Evolutionary conservation across 345 rosid genomes (phyloP).

Genomic region (Limnanthes douglasii): DNA sequence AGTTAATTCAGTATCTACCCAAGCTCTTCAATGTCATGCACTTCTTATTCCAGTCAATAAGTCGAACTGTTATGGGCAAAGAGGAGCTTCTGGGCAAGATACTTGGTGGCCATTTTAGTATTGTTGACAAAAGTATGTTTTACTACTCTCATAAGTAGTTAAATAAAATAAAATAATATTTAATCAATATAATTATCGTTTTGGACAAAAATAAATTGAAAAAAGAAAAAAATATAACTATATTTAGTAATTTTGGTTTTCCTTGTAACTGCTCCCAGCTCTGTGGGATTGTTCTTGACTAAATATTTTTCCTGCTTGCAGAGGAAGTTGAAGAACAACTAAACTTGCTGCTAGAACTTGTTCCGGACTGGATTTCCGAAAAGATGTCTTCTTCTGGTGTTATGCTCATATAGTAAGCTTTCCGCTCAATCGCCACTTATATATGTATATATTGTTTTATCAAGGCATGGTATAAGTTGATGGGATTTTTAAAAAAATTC

Average conservation of each 20-base stretch:
- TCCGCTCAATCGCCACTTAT: background rate
- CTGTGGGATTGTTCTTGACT: too few species aligned
- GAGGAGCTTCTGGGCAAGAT: slow-evolving; percentile 60
- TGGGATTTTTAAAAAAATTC: slow-evolving; percentile 9
- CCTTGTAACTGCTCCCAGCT: too few species aligned
- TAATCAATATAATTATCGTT: too few species aligned
- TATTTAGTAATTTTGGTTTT: too few species aligned
- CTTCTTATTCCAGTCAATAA: slow-evolving; percentile 45
- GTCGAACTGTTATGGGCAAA: slow-evolving; percentile 46
- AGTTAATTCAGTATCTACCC: slow-evolving; percentile 41
- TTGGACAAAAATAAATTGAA: too few species aligned
- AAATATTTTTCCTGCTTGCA: too few species aligned
- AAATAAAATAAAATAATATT: too few species aligned
- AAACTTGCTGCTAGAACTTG: slow-evolving; percentile 43
- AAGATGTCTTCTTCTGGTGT: slow-evolving; percentile 44
- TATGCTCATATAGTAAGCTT: slow-evolving; percentile 50
- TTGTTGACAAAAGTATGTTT: slow-evolving; percentile 68
- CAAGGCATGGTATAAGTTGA: background rate
- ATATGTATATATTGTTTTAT: slow-evolving; percentile 1
- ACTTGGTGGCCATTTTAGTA: slow-evolving; percentile 30
- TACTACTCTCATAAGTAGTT: too few species aligned
- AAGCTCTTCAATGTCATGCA: slow-evolving; percentile 55
- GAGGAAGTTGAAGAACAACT: slow-evolving; percentile 82
- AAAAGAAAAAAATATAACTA: too few species aligned
- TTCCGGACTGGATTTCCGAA: slow-evolving; percentile 85